These are phyloP conservation scores for Coemansia sp. DNA, from an alignment of 192 early-diverging fungal genomes.

Conservation along the genomic window DNA sequence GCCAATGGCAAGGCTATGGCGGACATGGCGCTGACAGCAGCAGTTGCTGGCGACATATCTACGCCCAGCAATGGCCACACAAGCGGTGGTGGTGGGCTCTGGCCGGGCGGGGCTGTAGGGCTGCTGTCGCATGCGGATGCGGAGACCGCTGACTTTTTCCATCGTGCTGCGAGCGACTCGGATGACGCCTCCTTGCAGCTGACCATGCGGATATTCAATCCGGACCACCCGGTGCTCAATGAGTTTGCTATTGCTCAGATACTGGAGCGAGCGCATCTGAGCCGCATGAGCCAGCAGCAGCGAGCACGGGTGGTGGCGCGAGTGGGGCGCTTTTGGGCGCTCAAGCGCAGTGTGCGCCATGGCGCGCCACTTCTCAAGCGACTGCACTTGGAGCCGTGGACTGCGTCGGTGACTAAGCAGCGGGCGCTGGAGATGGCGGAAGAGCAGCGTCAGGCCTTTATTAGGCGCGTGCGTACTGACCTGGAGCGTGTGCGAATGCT, in stretches of 20 bases:
- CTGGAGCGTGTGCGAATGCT: conserved; percentile 84
- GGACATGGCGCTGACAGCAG: background rate
- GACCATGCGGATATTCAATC: conserved; percentile 40
- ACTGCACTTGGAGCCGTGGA: conserved; percentile 96
- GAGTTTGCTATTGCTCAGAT: conserved; percentile 22
- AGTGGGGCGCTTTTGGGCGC: conserved; percentile 89
- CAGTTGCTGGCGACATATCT: background rate
- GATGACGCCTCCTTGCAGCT: conserved; percentile 41
- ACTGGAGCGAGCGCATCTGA: background rate
- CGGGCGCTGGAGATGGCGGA: conserved; percentile 76
- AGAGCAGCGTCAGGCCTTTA: conserved; percentile 60
- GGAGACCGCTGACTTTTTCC: conserved; percentile 1
- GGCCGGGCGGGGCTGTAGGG: conserved; percentile 3
- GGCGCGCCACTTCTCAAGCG: conserved; percentile 94
- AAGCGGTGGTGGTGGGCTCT: background rate
- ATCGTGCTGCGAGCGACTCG: conserved; percentile 1
- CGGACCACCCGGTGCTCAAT: conserved; percentile 39
- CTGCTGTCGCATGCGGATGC: conserved; percentile 3
- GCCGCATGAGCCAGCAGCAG: conserved; percentile 8
- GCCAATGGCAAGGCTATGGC: background rate
- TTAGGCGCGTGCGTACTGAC: conserved; percentile 66
- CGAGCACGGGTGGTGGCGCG: conserved; percentile 1
- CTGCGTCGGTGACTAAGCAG: conserved; percentile 71
- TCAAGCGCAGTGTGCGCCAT: conserved; percentile 84
- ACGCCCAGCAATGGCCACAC: background rate